Base-by-base conservation (phyloP, 2,329 filamentous ascomycete genomes). In the Microdochium paspali region DNA sequence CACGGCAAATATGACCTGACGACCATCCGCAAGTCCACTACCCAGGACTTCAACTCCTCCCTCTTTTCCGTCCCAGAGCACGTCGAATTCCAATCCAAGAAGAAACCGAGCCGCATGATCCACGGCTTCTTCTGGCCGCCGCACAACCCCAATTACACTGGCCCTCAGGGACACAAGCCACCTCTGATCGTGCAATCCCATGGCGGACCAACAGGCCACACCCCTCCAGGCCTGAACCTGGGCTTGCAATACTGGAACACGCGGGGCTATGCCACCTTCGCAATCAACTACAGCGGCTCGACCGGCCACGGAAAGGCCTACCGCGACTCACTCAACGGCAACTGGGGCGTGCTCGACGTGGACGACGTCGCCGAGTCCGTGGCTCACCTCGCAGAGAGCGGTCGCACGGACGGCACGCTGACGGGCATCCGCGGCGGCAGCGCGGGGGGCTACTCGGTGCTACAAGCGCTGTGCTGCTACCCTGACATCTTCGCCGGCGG, bases 391-490 rank as follows among this genome's bases (percentile, higher is more conserved):
- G 62, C 61, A 1, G 50, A 53, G 0, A 56, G 62, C 1, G 64
- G 66, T 0, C 57, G 66, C 3, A 62, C 75, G 1, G 62, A 66
- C 21, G 47, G 52, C 10, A 53, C 59, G 1, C 61, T 63, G 2
- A 65, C 74, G 0, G 75, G 74, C 0, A 72, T 78, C 47, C 69
- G 68, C 1, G 76, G 76, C 2, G 63, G 63, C 5, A 76, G 72
- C 47, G 72, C 76, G 0, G 76, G 76, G 12, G 77, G 77, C 0
- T 80, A 79, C 56, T 69, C 70, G 10, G 73, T 74, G 0, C 63
- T 80, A 23, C 69, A 74, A 53, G 67, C 66, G 4, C 54, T 79
- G 2, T 68, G 69, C 21, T 64, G 64, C 30, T 68, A 73, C 45
- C 70, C 76, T 0, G 58, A 61, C 0, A 59, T 66, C 1, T 79